Percentiles rank a stretch among this genome's conserved stretches.
Conservation (phyloP, 495 filamentous ascomycete genomes). For the Amphirosellinia nigrospora region DNA sequence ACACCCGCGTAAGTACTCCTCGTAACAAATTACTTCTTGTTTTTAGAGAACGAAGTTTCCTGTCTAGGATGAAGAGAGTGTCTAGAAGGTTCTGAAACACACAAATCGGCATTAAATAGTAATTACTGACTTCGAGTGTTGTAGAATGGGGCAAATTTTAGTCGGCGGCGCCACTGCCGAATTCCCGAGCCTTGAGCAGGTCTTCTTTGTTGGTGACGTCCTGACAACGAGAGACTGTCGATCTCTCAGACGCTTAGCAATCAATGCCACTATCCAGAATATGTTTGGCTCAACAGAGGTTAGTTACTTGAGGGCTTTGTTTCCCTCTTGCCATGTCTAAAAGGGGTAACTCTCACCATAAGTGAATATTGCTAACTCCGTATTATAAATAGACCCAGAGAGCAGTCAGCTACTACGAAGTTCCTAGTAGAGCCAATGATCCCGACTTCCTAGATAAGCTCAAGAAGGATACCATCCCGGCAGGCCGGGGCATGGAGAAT, state of each 20-base stretch:
- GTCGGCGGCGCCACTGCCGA: slow-evolving; percentile 81
- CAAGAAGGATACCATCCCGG: slow-evolving; percentile 80
- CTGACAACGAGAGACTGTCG: slow-evolving; percentile 86
- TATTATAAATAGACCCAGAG: too few species aligned
- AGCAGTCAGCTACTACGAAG: slow-evolving; percentile 68
- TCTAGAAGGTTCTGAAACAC: too few species aligned
- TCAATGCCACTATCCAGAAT: slow-evolving; percentile 82
- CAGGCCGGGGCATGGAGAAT: slow-evolving; percentile 88
- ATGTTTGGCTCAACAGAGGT: slow-evolving; percentile 94
- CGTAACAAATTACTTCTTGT: too few species aligned
- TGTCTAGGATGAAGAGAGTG: too few species aligned
- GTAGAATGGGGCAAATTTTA: slow-evolving; percentile 96
- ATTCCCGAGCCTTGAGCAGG: slow-evolving; percentile 78
- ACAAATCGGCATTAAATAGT: too few species aligned
- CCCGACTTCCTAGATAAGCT: slow-evolving; percentile 72
- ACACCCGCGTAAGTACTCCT: slow-evolving; percentile 95
- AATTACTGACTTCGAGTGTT: too few species aligned
- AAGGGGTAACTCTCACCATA: too few species aligned
- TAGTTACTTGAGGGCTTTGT: too few species aligned
- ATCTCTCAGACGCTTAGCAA: slow-evolving; percentile 76
- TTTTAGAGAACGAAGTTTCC: too few species aligned
- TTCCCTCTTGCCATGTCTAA: too few species aligned
- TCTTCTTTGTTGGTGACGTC: slow-evolving; percentile 94
- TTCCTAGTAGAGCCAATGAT: slow-evolving; percentile 72
- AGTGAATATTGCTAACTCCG: too few species aligned